A percentile compares a stretch with the other conserved stretches of the same genome.
Evolutionary conservation across 2,329 filamentous ascomycete species (phyloP).

Genomic region (Clonostachys rhizophaga): DNA sequence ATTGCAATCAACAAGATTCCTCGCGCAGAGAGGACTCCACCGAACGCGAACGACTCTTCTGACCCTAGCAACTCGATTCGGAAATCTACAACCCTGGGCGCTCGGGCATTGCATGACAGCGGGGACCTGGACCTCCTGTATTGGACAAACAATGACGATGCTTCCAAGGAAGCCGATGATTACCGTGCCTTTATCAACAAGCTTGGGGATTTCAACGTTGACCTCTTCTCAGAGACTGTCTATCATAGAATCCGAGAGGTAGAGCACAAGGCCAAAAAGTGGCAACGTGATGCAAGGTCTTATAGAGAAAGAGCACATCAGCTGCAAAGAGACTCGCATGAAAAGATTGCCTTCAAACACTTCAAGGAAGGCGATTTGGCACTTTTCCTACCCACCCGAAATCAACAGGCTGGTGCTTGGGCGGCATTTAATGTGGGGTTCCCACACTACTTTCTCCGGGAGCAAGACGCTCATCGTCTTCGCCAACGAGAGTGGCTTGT

Average conservation of each 20-base stretch:
- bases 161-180: conserved; percentile 63
- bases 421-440: conserved; percentile 97
- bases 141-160: conserved; percentile 72
- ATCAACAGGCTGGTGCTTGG: conserved; percentile 93
- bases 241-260: conserved; percentile 89
- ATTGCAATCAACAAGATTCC: conserved; percentile 73
- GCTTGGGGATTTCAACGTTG: conserved; percentile 75
- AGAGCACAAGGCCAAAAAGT: conserved; percentile 88
- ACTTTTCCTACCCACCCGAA: conserved; percentile 88
- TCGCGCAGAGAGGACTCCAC: conserved; percentile 48
- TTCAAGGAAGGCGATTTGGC: conserved; percentile 97
- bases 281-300: conserved; percentile 80
- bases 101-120: conserved; percentile 53
- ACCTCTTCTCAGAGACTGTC: conserved; percentile 78
- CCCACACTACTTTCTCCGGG: conserved; percentile 93
- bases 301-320: conserved; percentile 85
- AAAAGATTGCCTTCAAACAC: conserved; percentile 92
- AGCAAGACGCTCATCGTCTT: conserved; percentile 84
- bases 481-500: conserved; percentile 92
- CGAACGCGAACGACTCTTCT: conserved; percentile 54
- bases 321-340: conserved; percentile 79
- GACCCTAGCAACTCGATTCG: conserved; percentile 49
- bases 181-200: conserved; percentile 72
- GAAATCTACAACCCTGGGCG: conserved; percentile 46
- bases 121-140: conserved; percentile 70